These are phyloP conservation scores for Tolypocladium amazonense DNA, from an alignment of 2,329 filamentous ascomycete genomes.

Conservation along the genomic window DNA sequence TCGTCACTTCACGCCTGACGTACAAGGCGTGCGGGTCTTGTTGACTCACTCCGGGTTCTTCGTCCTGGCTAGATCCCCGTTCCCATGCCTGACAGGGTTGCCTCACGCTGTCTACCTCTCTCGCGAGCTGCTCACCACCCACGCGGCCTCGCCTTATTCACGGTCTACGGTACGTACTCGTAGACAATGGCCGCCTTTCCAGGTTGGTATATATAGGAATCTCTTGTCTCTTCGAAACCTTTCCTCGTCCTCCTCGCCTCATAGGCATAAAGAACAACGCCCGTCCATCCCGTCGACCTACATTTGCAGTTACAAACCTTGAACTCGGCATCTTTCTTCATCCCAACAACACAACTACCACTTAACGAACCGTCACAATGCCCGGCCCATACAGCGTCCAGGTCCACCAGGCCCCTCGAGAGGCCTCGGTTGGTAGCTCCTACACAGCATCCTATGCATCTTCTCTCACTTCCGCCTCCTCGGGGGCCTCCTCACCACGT, in stretches of 20 bases:
- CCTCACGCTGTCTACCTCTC: not conserved
- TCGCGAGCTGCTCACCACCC: not conserved
- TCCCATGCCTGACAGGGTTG: conserved; percentile 1
- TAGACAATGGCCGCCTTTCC: not conserved
- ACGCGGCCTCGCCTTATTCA: not conserved
- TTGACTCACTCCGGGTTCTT: conserved; percentile 2
- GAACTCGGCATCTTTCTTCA: not conserved
- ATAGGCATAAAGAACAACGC: not conserved
- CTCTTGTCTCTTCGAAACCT: not conserved
- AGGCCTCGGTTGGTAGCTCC: conserved; percentile 17
- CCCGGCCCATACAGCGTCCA: conserved; percentile 15
- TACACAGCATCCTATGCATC: conserved; percentile 13
- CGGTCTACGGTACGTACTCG: not conserved
- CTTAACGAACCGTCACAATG: conserved; percentile 8
- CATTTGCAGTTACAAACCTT: not conserved
- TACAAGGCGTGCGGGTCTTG: not conserved
- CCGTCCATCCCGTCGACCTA: not conserved
- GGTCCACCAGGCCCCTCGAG: conserved; percentile 20
- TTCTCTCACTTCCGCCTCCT: conserved; percentile 6
- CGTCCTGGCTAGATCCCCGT: not conserved
- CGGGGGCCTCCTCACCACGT: conserved; percentile 11
- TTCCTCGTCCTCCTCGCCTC: not conserved
- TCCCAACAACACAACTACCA: not conserved
- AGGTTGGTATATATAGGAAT: not conserved
- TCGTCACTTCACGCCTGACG: not conserved